Conservation (phyloP, 2,329 filamentous ascomycete species). For the Sclerotiophoma versabilis region DNA sequence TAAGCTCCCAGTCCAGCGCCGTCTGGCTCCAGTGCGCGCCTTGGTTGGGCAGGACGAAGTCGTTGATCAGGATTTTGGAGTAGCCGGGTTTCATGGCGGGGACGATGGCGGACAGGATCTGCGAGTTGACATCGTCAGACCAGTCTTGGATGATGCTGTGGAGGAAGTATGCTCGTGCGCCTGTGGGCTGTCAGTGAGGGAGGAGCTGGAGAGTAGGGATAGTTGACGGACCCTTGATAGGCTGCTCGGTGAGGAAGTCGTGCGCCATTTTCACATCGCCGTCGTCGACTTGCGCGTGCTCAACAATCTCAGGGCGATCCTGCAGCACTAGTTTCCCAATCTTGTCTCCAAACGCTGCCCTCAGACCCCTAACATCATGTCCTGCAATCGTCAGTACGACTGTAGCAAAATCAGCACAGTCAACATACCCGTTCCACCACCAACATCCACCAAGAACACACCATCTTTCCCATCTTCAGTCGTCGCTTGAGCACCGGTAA, state of each 20-base stretch:
- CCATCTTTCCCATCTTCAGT: not conserved
- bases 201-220: not conserved
- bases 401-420: not conserved
- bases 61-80: conserved; percentile 38
- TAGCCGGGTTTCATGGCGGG: conserved; percentile 40
- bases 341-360: conserved; percentile 21
- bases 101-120: conserved; percentile 33
- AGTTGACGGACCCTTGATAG: conserved; percentile 36
- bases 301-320: conserved; percentile 32
- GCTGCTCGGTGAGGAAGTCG: conserved; percentile 43
- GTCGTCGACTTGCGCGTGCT: conserved; percentile 28
- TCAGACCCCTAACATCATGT: conserved; percentile 32
- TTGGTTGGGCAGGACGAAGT: conserved; percentile 35
- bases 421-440: conserved; percentile 25
- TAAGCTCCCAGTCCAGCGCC: conserved; percentile 36
- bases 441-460: conserved; percentile 34
- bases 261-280: conserved; percentile 42
- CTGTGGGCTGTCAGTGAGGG: not conserved
- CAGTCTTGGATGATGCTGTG: conserved; percentile 43
- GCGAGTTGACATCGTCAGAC: conserved; percentile 29
- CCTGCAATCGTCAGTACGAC: not conserved
- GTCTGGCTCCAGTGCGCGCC: conserved; percentile 36
- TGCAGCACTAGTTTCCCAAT: conserved; percentile 33
- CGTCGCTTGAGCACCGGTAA: conserved; percentile 19
- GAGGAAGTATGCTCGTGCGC: conserved; percentile 37